Evolutionary conservation across 208 protist species (phyloP).

Genomic region (Histomonas meleagridis): DNA sequence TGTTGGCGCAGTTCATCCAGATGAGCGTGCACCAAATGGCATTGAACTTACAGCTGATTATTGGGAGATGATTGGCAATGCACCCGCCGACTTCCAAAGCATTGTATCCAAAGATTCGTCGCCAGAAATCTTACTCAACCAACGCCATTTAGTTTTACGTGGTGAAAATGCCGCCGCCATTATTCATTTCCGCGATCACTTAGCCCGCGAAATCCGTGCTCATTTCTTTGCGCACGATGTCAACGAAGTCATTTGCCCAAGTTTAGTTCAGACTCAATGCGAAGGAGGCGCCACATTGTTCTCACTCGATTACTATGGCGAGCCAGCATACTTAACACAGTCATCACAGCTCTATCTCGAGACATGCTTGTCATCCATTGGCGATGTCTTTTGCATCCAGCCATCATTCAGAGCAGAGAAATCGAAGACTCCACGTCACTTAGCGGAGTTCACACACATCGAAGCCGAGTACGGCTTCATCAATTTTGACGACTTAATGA

Average conservation of each 20-base stretch:
- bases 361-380: slow-evolving; percentile 74
- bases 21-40: slow-evolving; percentile 52
- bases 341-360: slow-evolving; percentile 96
- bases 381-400: slow-evolving; percentile 80
- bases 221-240: slow-evolving; percentile 72
- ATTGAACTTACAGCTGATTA: slow-evolving; percentile 62
- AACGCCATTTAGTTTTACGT: slow-evolving; percentile 81
- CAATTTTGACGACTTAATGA: slow-evolving; percentile 80
- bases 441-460: slow-evolving; percentile 93
- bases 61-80: slow-evolving; percentile 58
- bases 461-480: slow-evolving; percentile 88
- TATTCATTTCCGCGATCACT: slow-evolving; percentile 62
- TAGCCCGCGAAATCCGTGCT: slow-evolving; percentile 75
- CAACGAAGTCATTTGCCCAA: slow-evolving; percentile 85
- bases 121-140: slow-evolving; percentile 71
- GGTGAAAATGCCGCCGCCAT: slow-evolving; percentile 63
- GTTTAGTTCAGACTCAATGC: slow-evolving; percentile 86
- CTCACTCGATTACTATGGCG: slow-evolving; percentile 87
- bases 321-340: slow-evolving; percentile 88
- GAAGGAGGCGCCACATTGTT: slow-evolving; percentile 93
- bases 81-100: slow-evolving; percentile 55
- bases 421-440: slow-evolving; percentile 83
- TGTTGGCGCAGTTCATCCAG: slow-evolving; percentile 52
- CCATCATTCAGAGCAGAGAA: slow-evolving; percentile 93
- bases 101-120: slow-evolving; percentile 66